These are phyloP conservation scores for Lachnellula cervina DNA, from an alignment of 2,329 filamentous ascomycete genomes.

Conservation along the genomic window DNA sequence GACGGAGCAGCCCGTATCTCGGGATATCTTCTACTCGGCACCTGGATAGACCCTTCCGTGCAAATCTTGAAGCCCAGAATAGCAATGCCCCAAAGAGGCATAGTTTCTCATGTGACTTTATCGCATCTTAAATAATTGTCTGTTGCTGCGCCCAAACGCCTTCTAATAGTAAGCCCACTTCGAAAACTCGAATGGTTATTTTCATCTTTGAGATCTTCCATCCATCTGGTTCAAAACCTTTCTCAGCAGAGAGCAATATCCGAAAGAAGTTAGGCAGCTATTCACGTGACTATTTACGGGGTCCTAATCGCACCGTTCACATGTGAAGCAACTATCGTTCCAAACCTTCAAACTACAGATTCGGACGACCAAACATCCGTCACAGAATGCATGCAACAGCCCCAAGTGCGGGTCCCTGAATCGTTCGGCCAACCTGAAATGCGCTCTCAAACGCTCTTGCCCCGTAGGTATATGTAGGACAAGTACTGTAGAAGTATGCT, in stretches of 20 bases:
- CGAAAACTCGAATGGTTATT: neutral
- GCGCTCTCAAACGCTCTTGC: neutral
- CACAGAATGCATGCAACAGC: neutral
- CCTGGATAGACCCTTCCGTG: no score
- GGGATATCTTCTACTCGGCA: no score
- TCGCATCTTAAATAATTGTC: no score
- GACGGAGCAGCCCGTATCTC: no score
- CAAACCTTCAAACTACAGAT: neutral
- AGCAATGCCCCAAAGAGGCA: neutral
- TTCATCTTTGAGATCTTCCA: neutral
- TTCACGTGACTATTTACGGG: neutral
- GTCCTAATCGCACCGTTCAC: neutral
- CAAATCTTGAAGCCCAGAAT: neutral
- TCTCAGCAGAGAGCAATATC: neutral
- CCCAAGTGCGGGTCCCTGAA: neutral
- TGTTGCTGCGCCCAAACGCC: neutral
- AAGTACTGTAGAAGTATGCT: neutral
- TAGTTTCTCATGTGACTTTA: neutral
- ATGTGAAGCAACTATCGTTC: constrained; percentile 1
- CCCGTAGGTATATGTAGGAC: neutral
- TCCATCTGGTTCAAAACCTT: neutral
- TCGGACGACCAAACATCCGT: constrained; percentile 5
- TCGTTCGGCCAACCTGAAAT: neutral
- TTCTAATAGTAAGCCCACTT: neutral
- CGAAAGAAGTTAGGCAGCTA: neutral